Evolutionary conservation across 495 filamentous ascomycete genomes (phyloP), one percentile per base, ranked within the genome.

Genomic region (Tuber brumale): DNA sequence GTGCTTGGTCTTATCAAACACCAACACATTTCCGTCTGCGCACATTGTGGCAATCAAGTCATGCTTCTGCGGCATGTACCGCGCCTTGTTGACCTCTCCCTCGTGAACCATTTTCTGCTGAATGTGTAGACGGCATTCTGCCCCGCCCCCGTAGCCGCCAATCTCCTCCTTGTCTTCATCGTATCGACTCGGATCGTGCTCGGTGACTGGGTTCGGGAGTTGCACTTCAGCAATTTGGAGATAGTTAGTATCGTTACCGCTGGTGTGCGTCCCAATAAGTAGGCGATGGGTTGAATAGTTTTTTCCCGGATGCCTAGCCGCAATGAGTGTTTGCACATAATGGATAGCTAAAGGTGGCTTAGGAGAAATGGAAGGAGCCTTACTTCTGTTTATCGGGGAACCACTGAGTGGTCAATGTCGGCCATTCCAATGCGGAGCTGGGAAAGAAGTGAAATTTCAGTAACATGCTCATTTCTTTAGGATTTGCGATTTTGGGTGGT

Each of bases 1-100:
- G 81, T 98, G 96, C 87, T 97, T 98, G 71, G 96, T 96, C 76
- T 93, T 90, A 85, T 99, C 96, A 85, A 94, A 99, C 76, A 99
- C 90, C 85, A 97, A 88, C 42, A 97, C 92, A 78, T 89, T 90
- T 61, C 92, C 92, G 84, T 97, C 94, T 18, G 91, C 89, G 42
- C 93, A 93, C 88, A 97, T 92, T 2, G 96, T 97, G 27, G 95
- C 96, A 79, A 99, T 97, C 73, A 99, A 89, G 80, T 99, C 92
- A 12, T 95, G 95, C 79, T 99, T 99, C 84, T 98, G 95, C 21
- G 95, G 96, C 85, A 96, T 94, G 84, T 98, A 97, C 75, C 96
- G 90, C 1, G 96, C 96, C 85, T 98, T 99, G 87, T 99, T 99
- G 81, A 99, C 94, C 83, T 99, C 96, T 45, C 92, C 93, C 37